Conservation (phyloP, 768 basidiomycete species). For the Calocera viscosa region DNA sequence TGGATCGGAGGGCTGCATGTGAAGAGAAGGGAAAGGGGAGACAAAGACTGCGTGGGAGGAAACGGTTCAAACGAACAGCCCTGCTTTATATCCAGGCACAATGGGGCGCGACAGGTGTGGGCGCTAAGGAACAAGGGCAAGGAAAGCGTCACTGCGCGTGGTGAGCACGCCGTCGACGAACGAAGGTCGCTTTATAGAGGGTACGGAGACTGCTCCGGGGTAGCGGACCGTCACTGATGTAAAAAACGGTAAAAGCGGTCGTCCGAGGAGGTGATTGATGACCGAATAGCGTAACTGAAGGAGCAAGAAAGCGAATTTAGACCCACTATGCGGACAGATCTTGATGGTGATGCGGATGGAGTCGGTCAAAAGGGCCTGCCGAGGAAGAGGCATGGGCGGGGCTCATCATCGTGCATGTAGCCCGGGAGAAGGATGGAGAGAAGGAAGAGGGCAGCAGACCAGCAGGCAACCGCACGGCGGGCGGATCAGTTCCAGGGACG, state of each 20-base stretch:
- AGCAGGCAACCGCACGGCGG: neutral
- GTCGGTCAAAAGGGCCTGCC: neutral
- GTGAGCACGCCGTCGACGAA: neutral
- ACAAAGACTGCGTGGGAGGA: neutral
- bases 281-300: neutral
- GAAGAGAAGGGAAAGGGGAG: slow-evolving; percentile 2
- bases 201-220: neutral
- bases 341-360: slow-evolving; percentile 1
- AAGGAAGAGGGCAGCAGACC: neutral
- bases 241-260: slow-evolving; percentile 7
- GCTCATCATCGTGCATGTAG: slow-evolving; percentile 1
- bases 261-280: slow-evolving; percentile 8
- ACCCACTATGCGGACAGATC: slow-evolving; percentile 5
- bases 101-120: neutral
- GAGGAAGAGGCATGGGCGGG: neutral
- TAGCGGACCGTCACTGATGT: neutral
- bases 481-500: neutral
- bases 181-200: neutral
- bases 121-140: slow-evolving; percentile 1
- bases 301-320: neutral
- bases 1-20: neutral
- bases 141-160: slow-evolving; percentile 7
- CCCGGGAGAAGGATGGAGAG: neutral
- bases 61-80: slow-evolving; percentile 4
- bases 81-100: slow-evolving; percentile 8